These are phyloP conservation scores for Avena atlantica DNA, from an alignment of 176 grass and related monocot species.

Conservation along the genomic window DNA sequence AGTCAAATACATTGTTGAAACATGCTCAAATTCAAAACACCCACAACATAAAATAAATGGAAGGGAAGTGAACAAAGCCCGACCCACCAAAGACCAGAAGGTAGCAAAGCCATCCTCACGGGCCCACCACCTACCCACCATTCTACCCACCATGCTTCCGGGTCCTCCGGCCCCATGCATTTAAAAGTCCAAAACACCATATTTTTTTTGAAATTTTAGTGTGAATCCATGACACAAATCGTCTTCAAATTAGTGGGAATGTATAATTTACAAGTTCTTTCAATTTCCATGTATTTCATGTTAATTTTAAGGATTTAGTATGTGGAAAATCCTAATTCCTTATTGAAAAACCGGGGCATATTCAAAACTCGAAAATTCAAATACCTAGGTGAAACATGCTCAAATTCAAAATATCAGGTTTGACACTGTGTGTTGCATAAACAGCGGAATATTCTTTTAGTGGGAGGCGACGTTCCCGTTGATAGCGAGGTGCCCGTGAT, in stretches of 20 bases:
- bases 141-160: too few species aligned
- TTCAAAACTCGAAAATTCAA: not conserved
- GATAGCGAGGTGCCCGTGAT: too few species aligned
- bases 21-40: not conserved
- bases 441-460: too few species aligned
- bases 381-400: not conserved
- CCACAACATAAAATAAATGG: not conserved
- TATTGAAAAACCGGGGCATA: not conserved
- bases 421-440: too few species aligned
- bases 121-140: conserved; percentile 31
- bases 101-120: not conserved
- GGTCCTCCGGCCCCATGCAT: too few species aligned
- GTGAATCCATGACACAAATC: not conserved
- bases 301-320: not conserved
- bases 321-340: not conserved
- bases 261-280: not conserved
- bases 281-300: not conserved
- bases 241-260: not conserved
- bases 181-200: not conserved
- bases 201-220: not conserved
- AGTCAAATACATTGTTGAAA: not conserved
- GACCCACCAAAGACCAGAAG: not conserved
- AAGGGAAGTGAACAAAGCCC: not conserved
- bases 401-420: not conserved
- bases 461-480: too few species aligned